These are phyloP conservation scores for Psilocybe cyanescens DNA, from an alignment of 768 basidiomycete genomes.

Conservation along the genomic window DNA sequence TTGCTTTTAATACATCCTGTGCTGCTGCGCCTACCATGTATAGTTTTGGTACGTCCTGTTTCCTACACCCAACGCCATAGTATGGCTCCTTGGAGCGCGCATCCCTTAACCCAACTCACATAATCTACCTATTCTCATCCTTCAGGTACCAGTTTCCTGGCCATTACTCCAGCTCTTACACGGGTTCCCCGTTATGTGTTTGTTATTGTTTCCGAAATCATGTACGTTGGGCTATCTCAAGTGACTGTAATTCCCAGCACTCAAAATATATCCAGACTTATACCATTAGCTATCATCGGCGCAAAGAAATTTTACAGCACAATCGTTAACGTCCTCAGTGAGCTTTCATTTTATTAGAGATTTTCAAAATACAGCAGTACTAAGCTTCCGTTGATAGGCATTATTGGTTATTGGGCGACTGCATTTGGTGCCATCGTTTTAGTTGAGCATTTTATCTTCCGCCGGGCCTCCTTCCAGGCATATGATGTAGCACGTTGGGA, in stretches of 20 bases:
- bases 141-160: conserved; percentile 65
- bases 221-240: conserved; percentile 48
- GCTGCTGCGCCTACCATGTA: conserved; percentile 83
- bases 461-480: conserved; percentile 42
- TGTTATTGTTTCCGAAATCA: conserved; percentile 63
- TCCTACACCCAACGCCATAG: neutral
- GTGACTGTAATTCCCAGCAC: neutral
- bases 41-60: conserved; percentile 52
- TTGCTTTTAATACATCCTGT: conserved; percentile 73
- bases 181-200: conserved; percentile 72
- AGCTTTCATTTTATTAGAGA: conserved; percentile 11
- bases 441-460: conserved; percentile 70
- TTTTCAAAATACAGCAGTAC: neutral
- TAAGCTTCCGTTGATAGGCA: conserved; percentile 26
- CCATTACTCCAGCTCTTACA: conserved; percentile 55
- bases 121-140: neutral
- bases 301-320: conserved; percentile 65
- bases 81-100: no score
- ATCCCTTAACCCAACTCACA: no score
- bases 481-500: conserved; percentile 64
- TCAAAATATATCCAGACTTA: conserved; percentile 42
- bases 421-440: conserved; percentile 65
- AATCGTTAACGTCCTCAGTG: conserved; percentile 67
- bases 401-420: conserved; percentile 61
- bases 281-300: conserved; percentile 75